phyloP scores from a whole-genome alignment of 2,329 filamentous ascomycete genomes.

The Fusarium coffeatum region DNA sequence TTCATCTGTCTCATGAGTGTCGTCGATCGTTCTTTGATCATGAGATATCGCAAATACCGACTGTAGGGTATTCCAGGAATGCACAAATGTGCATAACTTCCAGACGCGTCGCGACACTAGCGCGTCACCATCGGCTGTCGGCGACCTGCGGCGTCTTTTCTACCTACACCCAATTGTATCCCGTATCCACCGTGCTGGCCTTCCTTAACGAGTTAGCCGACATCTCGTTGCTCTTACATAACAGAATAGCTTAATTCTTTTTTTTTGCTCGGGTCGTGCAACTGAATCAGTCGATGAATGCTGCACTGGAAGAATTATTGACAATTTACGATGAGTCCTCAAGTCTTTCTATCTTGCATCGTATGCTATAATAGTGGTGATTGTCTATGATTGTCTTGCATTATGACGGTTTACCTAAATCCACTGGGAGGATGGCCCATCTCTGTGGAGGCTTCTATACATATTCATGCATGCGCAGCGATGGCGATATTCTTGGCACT shows the following conservation, averaged over 20 bases:
- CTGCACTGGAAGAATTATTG: not conserved
- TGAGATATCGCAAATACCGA: fast-evolving
- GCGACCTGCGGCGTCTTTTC: not conserved
- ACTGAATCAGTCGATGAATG: not conserved
- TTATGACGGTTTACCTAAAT: too few relatives aligned
- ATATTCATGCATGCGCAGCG: not conserved
- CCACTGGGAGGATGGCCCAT: not conserved
- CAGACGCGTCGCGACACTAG: not conserved
- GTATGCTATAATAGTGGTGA: too few relatives aligned
- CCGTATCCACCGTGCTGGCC: not conserved
- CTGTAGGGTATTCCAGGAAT: not conserved
- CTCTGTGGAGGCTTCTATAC: not conserved
- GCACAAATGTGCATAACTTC: not conserved
- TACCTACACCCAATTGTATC: too few relatives aligned
- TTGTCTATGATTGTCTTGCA: too few relatives aligned
- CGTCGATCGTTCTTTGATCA: fast-evolving
- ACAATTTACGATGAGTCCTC: not conserved
- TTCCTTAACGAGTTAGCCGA: not conserved
- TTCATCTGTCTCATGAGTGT: fast-evolving
- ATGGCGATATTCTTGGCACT: not conserved
- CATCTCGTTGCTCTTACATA: not conserved
- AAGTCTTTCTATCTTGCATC: too few relatives aligned
- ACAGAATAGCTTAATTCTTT: not conserved
- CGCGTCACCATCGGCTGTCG: not conserved
- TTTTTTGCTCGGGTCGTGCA: not conserved